Base-by-base conservation (phyloP, 176 grass and related monocot species). In the Aegilops speltoides region DNA sequence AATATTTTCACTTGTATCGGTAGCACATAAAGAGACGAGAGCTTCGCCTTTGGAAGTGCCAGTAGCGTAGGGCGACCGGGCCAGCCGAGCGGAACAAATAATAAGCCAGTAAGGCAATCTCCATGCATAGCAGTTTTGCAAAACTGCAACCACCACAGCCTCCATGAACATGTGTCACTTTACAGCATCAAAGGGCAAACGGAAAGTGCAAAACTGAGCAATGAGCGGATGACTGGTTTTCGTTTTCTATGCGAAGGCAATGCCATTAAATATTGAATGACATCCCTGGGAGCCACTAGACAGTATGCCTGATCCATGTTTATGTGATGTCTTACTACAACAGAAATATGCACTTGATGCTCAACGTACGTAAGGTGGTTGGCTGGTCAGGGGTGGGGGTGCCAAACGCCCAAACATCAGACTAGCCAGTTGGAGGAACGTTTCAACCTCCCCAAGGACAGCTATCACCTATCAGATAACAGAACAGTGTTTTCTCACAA, bases 211-310 rank as follows among this genome's bases (percentile, higher is more conserved):
- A 83, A 81, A 48, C 4, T 86, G 40, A 31, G 9, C 0, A 8
- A 45, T 73, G 70, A 45, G 38, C 6, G 23, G 4, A 37, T 48
- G 31, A 48, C 22, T 28, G 4, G 15, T 72, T 62, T 82, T 68
- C 48, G 10, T 48, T 86, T 82, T 14, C 59, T 69, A 12, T 68
- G 77, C 33, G 76, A 89, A 85, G 79, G 62, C 6, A 60, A 76
- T 68, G 38, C 26, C 19, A 77, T 46, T 46, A 46, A 14, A 46
- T 50, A 31, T 37, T 29, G 50, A 88, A 46, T 40, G 40, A 50
- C 50, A 33, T 12, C 12, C 38, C 77, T 62, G 24, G 38, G 9
- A 79, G 69, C 63, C 38, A 83, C 17, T 78, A 90, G 33, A 90
- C 36, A 32, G 37, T 77, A 86, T n/a, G 23, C 38, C 13, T 77